phyloP scores from a whole-genome alignment of 768 basidiomycete species.

The Sporobolomyces roseus region DNA sequence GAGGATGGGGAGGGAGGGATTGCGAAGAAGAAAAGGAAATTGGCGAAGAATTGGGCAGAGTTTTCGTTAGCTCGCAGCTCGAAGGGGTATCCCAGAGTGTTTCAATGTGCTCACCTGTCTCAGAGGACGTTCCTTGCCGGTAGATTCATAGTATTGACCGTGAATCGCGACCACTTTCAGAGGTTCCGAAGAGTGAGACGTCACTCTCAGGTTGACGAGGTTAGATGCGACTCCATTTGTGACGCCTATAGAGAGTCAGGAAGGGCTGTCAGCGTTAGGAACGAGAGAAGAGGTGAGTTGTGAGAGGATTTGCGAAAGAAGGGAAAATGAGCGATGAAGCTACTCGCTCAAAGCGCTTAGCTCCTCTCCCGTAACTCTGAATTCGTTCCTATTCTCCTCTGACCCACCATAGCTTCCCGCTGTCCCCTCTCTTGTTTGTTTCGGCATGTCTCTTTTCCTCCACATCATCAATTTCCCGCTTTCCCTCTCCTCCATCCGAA shows the following conservation, averaged over 20 bases:
- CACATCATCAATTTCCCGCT: neutral
- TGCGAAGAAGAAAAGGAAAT: neutral
- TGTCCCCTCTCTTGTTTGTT: neutral
- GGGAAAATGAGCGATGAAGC: too few species aligned
- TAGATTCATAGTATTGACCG: conserved; percentile 8
- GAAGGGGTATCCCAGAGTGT: neutral
- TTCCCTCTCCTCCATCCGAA: neutral
- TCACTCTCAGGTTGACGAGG: neutral
- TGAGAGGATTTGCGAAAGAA: neutral
- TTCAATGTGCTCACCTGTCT: neutral
- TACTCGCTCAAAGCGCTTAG: too few species aligned
- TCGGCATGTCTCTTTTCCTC: neutral
- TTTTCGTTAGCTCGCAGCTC: too few species aligned
- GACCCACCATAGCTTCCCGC: too few species aligned
- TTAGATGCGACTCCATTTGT: conserved; percentile 13
- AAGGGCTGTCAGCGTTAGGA: neutral
- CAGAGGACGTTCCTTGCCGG: conserved; percentile 9
- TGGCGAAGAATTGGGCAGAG: too few species aligned
- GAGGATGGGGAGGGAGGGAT: neutral
- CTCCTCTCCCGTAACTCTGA: too few species aligned
- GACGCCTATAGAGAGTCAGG: neutral
- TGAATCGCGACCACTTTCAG: neutral
- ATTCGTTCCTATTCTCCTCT: too few species aligned
- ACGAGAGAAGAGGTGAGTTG: neutral
- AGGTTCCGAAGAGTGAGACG: conserved; percentile 8